Evolutionary conservation across 192 early-diverging fungal genomes (phyloP).

Genomic region (Mortierella hygrophila): DNA sequence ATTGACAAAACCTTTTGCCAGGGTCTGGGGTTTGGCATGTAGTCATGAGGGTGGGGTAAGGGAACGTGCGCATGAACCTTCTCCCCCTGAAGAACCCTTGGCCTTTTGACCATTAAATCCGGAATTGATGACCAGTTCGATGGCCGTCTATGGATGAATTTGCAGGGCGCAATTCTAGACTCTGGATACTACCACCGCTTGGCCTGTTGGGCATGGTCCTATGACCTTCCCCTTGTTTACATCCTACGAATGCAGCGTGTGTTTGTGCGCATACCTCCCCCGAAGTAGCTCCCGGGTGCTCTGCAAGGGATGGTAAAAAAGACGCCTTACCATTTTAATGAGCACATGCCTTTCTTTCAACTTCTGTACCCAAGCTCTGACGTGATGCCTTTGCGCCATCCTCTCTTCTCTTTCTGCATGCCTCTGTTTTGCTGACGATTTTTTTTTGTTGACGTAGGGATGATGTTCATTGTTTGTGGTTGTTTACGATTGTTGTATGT

Average conservation of each 20-base stretch:
- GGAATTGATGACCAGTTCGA: neutral
- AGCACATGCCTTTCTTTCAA: neutral
- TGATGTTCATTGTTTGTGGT: constrained; percentile 1
- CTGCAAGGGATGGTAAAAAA: neutral
- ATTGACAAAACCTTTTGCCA: too few relatives aligned
- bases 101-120: neutral
- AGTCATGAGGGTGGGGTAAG: neutral
- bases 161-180: neutral
- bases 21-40: neutral
- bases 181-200: neutral
- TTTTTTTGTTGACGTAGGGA: neutral
- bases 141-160: neutral
- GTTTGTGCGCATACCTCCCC: neutral
- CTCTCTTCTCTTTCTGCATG: neutral
- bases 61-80: neutral
- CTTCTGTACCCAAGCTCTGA: neutral
- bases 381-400: neutral
- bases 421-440: neutral
- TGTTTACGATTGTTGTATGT: neutral
- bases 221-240: neutral
- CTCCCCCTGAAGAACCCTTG: neutral
- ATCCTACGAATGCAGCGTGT: neutral
- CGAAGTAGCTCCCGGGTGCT: constrained; percentile 2
- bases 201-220: neutral
- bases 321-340: neutral